A percentile compares a stretch with the other conserved stretches of the same genome.
These are phyloP conservation scores for Ustilago sp. DNA, from an alignment of 1,284 basidiomycete species.

Conservation along the genomic window DNA sequence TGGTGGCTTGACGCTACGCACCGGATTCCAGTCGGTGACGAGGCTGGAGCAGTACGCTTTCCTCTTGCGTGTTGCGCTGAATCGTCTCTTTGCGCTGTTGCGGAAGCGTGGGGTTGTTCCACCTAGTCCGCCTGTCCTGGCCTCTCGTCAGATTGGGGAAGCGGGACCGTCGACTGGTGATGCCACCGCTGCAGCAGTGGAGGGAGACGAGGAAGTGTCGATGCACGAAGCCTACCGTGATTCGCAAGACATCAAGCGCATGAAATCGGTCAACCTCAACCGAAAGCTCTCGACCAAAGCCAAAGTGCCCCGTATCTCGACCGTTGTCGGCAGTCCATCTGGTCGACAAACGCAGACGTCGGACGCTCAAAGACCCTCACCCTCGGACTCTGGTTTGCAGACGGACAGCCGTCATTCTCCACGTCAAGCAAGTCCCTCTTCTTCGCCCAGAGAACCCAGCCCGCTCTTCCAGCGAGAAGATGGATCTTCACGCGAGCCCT, in stretches of 20 bases:
- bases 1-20: constrained; percentile 64
- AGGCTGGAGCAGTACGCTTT: constrained; percentile 98
- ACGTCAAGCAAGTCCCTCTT: constrained; percentile 30
- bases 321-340: constrained; percentile 93
- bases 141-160: constrained; percentile 25
- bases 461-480: constrained; percentile 41
- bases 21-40: constrained; percentile 89
- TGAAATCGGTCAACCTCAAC: constrained; percentile 86
- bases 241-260: constrained; percentile 88
- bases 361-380: constrained; percentile 46
- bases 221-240: constrained; percentile 78
- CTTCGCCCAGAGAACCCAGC: constrained; percentile 33
- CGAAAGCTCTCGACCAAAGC: constrained; percentile 94
- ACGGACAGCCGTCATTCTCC: constrained; percentile 39
- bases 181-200: constrained; percentile 1
- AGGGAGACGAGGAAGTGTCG: constrained; percentile 45
- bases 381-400: constrained; percentile 43
- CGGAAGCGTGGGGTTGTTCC: constrained; percentile 92
- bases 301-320: constrained; percentile 89
- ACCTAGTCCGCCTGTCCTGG: constrained; percentile 73
- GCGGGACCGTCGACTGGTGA: not conserved
- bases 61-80: constrained; percentile 91
- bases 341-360: constrained; percentile 69
- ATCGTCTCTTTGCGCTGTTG: constrained; percentile 88
- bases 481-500: constrained; percentile 36